phyloP scores from a whole-genome alignment of 345 rosid genomes.

The Gossypium thurberi region DNA sequence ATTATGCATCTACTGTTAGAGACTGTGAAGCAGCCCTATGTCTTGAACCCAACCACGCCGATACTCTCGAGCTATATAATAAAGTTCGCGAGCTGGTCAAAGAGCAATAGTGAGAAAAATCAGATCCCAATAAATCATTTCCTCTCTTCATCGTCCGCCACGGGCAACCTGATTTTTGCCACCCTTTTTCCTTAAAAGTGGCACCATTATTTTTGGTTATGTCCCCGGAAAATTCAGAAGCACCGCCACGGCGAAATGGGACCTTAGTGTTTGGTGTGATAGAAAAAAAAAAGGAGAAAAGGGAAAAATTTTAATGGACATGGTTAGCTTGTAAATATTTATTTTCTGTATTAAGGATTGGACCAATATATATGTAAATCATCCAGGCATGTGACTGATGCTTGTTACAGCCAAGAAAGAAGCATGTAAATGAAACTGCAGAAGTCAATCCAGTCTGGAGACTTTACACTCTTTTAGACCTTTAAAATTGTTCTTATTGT shows the following conservation, averaged over 20 bases:
- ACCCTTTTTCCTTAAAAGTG: conserved; percentile 17
- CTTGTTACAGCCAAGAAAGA: conserved; percentile 10
- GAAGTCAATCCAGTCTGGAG: background rate
- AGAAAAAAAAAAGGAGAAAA: conserved; percentile 8
- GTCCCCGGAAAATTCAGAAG: conserved; percentile 19
- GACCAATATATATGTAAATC: conserved; percentile 13
- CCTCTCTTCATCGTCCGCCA: conserved; percentile 10
- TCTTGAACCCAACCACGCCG: conserved; percentile 60
- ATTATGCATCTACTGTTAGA: conserved; percentile 41
- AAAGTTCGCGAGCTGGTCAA: conserved; percentile 39
- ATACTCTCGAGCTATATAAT: conserved; percentile 57
- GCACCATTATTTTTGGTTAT: conserved; percentile 31
- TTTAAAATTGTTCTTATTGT: background rate
- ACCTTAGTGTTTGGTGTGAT: background rate
- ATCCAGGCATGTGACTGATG: conserved; percentile 26
- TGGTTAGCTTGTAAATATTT: background rate
- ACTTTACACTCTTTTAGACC: background rate
- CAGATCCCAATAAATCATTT: conserved; percentile 3
- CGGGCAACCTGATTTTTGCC: conserved; percentile 23
- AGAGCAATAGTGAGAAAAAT: conserved; percentile 24
- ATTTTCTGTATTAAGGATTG: conserved; percentile 20
- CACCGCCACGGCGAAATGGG: conserved; percentile 5
- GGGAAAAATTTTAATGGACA: background rate
- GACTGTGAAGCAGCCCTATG: conserved; percentile 98
- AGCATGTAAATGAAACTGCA: conserved; percentile 20